Evolutionary conservation across 495 filamentous ascomycete species (phyloP).

Genomic region (Neurospora tetrasperma): DNA sequence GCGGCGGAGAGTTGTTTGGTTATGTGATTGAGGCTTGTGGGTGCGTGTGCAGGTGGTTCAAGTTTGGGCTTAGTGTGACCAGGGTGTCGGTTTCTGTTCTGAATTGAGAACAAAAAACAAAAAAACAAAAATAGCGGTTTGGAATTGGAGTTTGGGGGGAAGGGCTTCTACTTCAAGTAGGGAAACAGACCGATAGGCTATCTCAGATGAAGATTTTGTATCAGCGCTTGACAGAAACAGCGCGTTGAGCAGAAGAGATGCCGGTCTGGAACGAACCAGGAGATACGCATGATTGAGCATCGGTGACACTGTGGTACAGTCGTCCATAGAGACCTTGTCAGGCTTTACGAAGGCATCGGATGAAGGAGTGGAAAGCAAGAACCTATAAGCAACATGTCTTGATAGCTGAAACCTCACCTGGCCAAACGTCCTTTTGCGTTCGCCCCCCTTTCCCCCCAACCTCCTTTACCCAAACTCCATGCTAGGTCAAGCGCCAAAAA

Average conservation of each 20-base stretch:
- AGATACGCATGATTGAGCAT: background rate
- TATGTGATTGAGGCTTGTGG: slow-evolving; percentile 22
- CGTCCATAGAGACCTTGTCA: background rate
- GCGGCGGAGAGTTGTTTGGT: slow-evolving; percentile 20
- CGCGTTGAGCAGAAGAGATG: background rate
- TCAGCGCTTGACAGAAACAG: background rate
- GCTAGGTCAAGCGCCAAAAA: slow-evolving; percentile 5
- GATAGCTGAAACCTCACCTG: background rate
- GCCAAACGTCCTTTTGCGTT: background rate
- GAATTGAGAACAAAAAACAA: background rate
- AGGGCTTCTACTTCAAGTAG: background rate
- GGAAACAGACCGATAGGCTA: background rate
- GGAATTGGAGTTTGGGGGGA: background rate
- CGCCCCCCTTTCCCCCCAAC: background rate
- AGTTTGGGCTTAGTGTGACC: background rate
- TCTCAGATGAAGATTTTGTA: background rate
- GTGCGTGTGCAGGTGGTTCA: background rate
- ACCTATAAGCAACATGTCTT: background rate
- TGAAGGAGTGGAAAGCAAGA: background rate
- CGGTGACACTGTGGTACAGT: background rate
- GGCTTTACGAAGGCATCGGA: background rate
- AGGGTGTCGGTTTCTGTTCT: background rate
- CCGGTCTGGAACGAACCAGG: background rate
- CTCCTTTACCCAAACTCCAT: slow-evolving; percentile 7
- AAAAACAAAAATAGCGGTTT: background rate